Base-by-base conservation (phyloP, 306 rosid genomes). In the Biancaea sappan region DNA sequence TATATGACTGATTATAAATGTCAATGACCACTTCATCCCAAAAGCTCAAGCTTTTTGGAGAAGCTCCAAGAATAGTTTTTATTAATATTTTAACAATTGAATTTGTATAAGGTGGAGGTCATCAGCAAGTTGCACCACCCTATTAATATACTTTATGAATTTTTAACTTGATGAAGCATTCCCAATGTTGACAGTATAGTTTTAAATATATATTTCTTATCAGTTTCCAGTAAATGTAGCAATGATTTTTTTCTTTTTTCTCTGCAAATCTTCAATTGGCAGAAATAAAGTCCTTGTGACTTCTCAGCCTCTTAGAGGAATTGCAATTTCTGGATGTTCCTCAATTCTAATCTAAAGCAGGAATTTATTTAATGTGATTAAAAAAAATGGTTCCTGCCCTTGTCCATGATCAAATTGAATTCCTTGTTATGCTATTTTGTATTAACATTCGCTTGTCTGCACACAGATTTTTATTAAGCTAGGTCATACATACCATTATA, bases 401-500 rank as follows among this genome's bases (percentile, higher is more conserved):
- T 37, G 4, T 29, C 58, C 22, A 3, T n/a, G 14, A 29, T 37
- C 40, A 38, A 13, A 34, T 25, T 32, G 53, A 56, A 8, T 72
- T 28, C 54, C 66, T 58, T 16, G 28, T 32, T 8, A 34, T 65
- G 25, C 34, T 65, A 64, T 43, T 29, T 19, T 74, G 28, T 37
- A 35, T 29, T 31, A 11, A 40, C 77, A 44, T n/a, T 38, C 69
- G 19, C 37, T 66, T 31, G 32, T 43, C 46, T 40, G 13, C 46
- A 61, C 53, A 22, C 44, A 52, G 16, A 26, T 28, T 32, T 38
- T 53, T 53, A 32, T 40, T 44, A 52, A 51, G 66, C 13, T 41
- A 37, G 43, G 43, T 61, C 66, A 50, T 50, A 62, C 22, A 70
- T 52, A 50, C 15, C 60, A 76, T 50, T 47, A 10, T 58, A 47